Conservation (phyloP, 2,329 filamentous ascomycete species). For the Colletotrichum falcatum region DNA sequence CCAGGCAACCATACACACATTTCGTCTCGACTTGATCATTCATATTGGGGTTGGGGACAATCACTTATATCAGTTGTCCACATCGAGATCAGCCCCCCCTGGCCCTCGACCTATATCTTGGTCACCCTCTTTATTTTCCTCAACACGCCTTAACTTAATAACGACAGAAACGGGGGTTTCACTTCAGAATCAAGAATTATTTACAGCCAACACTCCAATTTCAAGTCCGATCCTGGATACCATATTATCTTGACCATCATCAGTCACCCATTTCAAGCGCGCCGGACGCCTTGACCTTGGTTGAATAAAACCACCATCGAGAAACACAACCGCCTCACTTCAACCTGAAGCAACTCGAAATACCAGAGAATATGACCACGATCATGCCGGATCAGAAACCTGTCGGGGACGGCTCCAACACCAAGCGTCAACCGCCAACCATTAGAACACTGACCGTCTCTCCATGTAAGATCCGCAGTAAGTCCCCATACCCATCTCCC, state of each 20-base stretch:
- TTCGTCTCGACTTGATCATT: not conserved
- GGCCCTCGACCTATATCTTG: not conserved
- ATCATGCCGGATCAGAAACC: not conserved
- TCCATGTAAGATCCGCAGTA: not conserved
- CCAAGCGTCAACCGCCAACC: not conserved
- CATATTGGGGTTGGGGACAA: not conserved
- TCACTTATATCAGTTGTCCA: not conserved
- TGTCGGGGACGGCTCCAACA: not conserved
- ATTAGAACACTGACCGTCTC: not conserved
- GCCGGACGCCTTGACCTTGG: not conserved
- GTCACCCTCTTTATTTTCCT: not conserved
- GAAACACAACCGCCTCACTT: not conserved
- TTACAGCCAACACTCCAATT: not conserved
- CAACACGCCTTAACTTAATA: not conserved
- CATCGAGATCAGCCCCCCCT: not conserved
- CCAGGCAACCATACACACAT: not conserved
- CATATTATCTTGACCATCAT: not conserved
- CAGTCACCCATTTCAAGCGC: not conserved
- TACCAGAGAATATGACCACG: not conserved
- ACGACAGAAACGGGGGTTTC: too few species aligned
- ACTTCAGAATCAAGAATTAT: not conserved
- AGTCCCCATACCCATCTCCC: not conserved
- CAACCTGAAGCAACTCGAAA: not conserved
- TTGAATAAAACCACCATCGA: not conserved
- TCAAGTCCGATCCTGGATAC: not conserved